Evolutionary conservation across 352 stramenopile species (phyloP).

Genomic region (Phytophthora lateralis): DNA sequence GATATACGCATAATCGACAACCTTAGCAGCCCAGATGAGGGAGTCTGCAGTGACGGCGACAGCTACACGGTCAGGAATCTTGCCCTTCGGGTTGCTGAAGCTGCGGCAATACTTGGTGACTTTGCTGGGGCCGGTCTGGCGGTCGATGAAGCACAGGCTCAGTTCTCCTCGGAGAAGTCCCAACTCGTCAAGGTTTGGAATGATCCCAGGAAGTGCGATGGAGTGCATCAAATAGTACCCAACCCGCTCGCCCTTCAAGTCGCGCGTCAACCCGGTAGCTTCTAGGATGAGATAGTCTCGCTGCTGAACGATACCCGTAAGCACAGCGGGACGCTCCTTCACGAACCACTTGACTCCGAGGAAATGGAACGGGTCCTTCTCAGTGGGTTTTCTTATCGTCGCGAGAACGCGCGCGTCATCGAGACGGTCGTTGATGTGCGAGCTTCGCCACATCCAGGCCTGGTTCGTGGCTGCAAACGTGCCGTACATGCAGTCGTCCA

Average conservation of each 20-base stretch:
- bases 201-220: slow-evolving; percentile 28
- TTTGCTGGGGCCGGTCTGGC: slow-evolving; percentile 30
- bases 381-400: slow-evolving; percentile 37
- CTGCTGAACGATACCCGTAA: slow-evolving; percentile 39
- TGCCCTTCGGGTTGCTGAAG: slow-evolving; percentile 39
- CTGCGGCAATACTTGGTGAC: slow-evolving; percentile 49
- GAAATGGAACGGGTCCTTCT: slow-evolving; percentile 50
- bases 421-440: slow-evolving; percentile 54
- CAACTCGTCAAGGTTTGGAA: slow-evolving; percentile 33
- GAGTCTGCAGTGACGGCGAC: slow-evolving; percentile 25
- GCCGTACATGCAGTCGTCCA: slow-evolving; percentile 62
- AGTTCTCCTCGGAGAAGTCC: slow-evolving; percentile 42
- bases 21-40: slow-evolving; percentile 16
- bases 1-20: slow-evolving; percentile 49
- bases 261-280: slow-evolving; percentile 19
- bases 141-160: slow-evolving; percentile 48
- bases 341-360: slow-evolving; percentile 60
- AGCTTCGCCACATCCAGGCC: slow-evolving; percentile 49
- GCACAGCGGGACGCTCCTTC: slow-evolving; percentile 37
- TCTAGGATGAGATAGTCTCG: slow-evolving; percentile 47
- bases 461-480: slow-evolving; percentile 47
- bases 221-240: slow-evolving; percentile 52
- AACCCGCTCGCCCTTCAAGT: slow-evolving; percentile 35
- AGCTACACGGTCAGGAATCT: slow-evolving; percentile 31
- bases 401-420: slow-evolving; percentile 43